These are phyloP conservation scores for Nosema granulosis DNA, from an alignment of 371 early-diverging fungal genomes.

Conservation along the genomic window DNA sequence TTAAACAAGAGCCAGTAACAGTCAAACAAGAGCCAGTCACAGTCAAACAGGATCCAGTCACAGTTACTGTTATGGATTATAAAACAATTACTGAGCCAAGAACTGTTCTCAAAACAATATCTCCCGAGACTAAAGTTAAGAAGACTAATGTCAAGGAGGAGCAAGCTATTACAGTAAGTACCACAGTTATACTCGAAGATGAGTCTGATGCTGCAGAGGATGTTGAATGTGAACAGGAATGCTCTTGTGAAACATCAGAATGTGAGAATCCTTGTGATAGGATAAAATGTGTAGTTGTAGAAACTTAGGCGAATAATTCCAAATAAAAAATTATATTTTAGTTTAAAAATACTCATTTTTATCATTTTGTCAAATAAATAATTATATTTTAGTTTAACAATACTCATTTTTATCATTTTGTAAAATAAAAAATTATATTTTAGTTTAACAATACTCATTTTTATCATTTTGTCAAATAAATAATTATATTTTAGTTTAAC, in stretches of 20 bases:
- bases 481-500: too few species aligned
- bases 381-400: too few species aligned
- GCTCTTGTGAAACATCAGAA: conserved; percentile 37
- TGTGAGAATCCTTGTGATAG: conserved; percentile 50
- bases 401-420: too few species aligned
- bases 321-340: too few species aligned
- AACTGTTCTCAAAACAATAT: background rate
- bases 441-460: too few species aligned
- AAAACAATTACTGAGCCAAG: conserved; percentile 28
- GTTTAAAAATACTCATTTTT: too few species aligned
- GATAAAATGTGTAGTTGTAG: conserved; percentile 40
- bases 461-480: too few species aligned
- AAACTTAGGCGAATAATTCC: background rate
- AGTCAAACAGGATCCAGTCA: conserved; percentile 10
- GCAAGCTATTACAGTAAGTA: conserved; percentile 22
- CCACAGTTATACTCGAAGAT: conserved; percentile 41
- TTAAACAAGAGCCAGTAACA: conserved; percentile 8
- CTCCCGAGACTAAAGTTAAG: background rate
- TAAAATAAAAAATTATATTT: too few species aligned
- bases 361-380: too few species aligned
- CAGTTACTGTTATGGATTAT: conserved; percentile 22
- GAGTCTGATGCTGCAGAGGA: conserved; percentile 9
- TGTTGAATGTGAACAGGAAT: conserved; percentile 52
- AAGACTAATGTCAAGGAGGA: background rate
- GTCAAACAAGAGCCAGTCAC: conserved; percentile 12